phyloP scores from a whole-genome alignment of 2,329 filamentous ascomycete genomes.

The Calonectria fujianensis region DNA sequence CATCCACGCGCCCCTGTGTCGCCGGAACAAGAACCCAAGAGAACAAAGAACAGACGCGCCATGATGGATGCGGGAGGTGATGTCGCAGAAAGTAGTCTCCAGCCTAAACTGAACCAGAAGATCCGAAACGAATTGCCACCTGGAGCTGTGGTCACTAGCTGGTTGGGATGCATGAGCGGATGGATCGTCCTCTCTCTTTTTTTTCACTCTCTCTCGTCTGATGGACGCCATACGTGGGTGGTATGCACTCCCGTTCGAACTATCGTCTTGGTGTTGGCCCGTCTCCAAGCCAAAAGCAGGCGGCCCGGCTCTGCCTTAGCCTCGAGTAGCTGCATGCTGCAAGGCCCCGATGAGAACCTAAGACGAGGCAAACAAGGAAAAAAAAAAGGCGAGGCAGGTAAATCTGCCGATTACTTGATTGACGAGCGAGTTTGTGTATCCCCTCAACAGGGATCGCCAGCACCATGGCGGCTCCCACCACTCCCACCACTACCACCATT shows the following conservation, averaged over 20 bases:
- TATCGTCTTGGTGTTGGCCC: constrained; percentile 23
- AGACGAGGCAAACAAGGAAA: constrained; percentile 1
- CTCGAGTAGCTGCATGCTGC: constrained; percentile 23
- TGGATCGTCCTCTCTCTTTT: constrained; percentile 13
- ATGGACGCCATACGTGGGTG: constrained; percentile 4
- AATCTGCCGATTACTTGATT: constrained; percentile 7
- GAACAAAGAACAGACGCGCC: constrained; percentile 23
- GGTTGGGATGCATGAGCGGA: constrained; percentile 21
- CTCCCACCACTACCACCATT: background rate
- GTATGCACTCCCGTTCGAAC: constrained; percentile 28
- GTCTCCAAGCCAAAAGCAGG: constrained; percentile 14
- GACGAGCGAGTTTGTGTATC: background rate
- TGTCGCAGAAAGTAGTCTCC: background rate
- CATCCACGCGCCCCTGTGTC: constrained; percentile 11
- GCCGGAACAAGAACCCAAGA: constrained; percentile 9
- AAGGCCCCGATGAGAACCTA: constrained; percentile 16
- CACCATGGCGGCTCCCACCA: constrained; percentile 1
- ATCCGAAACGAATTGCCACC: constrained; percentile 20
- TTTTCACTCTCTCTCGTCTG: background rate
- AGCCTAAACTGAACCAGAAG: constrained; percentile 14
- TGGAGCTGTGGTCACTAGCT: constrained; percentile 7
- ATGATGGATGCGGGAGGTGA: constrained; percentile 26
- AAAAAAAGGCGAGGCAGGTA: constrained; percentile 8
- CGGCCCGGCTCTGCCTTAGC: constrained; percentile 26
- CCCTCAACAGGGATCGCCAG: constrained; percentile 21